These are phyloP conservation scores for Cyberlindnera euphorbiiphila DNA, from an alignment of 805 yeast species.

Conservation along the genomic window DNA sequence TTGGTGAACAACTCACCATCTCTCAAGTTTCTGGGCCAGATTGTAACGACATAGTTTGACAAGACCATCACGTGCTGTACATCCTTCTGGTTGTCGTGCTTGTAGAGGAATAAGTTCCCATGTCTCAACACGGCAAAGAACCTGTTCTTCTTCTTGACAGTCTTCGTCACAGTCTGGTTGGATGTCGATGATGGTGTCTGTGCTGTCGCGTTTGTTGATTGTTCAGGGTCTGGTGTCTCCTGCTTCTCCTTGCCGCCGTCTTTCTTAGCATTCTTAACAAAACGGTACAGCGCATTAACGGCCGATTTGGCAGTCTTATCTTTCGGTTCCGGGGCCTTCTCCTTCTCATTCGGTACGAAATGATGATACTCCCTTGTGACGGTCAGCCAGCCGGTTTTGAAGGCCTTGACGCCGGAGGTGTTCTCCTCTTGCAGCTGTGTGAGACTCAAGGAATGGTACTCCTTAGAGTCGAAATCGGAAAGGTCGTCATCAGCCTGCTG, in stretches of 20 bases:
- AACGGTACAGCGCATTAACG: slow-evolving; percentile 55
- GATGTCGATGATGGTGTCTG: slow-evolving; percentile 11
- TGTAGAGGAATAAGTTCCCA: slow-evolving; percentile 83
- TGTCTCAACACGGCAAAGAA: slow-evolving; percentile 75
- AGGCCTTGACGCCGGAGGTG: slow-evolving; percentile 60
- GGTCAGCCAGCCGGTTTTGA: slow-evolving; percentile 72
- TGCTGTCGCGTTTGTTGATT: slow-evolving; percentile 1
- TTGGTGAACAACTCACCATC: slow-evolving; percentile 83
- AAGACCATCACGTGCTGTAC: slow-evolving; percentile 78
- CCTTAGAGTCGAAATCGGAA: slow-evolving; percentile 21
- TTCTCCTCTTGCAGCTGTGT: slow-evolving; percentile 61
- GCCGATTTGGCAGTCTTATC: slow-evolving; percentile 42
- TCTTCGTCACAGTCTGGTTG: slow-evolving; percentile 26
- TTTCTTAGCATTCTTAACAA: slow-evolving; percentile 36
- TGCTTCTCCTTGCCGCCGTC: slow-evolving; percentile 7
- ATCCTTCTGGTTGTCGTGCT: slow-evolving; percentile 59
- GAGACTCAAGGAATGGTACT: slow-evolving; percentile 44
- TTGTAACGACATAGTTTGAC: slow-evolving; percentile 60
- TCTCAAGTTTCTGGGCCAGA: slow-evolving; percentile 78
- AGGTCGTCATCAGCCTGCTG: slow-evolving; percentile 25
- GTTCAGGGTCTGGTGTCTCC: slow-evolving; percentile 8
- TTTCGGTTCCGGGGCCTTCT: slow-evolving; percentile 31
- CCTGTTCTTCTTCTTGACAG: slow-evolving; percentile 49
- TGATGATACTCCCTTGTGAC: slow-evolving; percentile 77
- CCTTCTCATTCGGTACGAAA: slow-evolving; percentile 34